phyloP scores from a whole-genome alignment of 2,329 filamentous ascomycete species.

The Cladosporium sp. region DNA sequence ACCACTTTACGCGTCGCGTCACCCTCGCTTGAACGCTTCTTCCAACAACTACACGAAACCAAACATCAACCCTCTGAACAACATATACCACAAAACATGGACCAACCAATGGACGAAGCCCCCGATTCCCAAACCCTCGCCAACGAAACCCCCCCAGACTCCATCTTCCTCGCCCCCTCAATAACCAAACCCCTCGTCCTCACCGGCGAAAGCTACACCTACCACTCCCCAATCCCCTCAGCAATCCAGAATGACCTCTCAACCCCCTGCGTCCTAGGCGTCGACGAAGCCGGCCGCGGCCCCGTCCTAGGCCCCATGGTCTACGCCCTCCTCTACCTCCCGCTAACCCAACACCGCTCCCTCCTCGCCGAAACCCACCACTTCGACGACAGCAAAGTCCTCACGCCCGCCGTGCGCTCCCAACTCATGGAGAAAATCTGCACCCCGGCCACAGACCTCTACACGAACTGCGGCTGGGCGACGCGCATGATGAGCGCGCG shows the following conservation, averaged over 20 bases:
- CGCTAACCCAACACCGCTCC: conserved; percentile 59
- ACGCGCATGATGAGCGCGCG: conserved; percentile 74
- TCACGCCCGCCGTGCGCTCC: conserved; percentile 74
- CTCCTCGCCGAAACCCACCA: conserved; percentile 74
- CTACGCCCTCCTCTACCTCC: conserved; percentile 66
- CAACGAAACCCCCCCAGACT: conserved; percentile 29
- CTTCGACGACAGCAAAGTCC: conserved; percentile 93
- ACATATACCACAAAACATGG: conserved; percentile 21
- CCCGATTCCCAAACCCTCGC: conserved; percentile 27
- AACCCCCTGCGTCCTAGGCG: conserved; percentile 71
- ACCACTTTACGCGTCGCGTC: too few species aligned
- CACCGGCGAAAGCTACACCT: conserved; percentile 43
- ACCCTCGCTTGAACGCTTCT: neutral
- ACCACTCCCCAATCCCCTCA: conserved; percentile 42
- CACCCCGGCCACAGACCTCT: conserved; percentile 54
- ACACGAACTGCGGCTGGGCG: conserved; percentile 74
- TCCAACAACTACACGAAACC: neutral
- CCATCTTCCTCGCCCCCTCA: conserved; percentile 46
- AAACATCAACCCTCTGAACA: too few species aligned
- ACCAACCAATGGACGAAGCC: conserved; percentile 27
- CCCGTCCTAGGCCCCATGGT: conserved; percentile 77
- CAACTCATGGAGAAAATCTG: conserved; percentile 68
- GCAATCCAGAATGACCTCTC: conserved; percentile 33
- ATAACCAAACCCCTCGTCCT: conserved; percentile 37
- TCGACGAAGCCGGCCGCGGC: conserved; percentile 90